Percentiles rank a stretch among this genome's conserved stretches.
Evolutionary conservation across 2,329 filamentous ascomycete species (phyloP).

Genomic region (Periconia macrospinosa): DNA sequence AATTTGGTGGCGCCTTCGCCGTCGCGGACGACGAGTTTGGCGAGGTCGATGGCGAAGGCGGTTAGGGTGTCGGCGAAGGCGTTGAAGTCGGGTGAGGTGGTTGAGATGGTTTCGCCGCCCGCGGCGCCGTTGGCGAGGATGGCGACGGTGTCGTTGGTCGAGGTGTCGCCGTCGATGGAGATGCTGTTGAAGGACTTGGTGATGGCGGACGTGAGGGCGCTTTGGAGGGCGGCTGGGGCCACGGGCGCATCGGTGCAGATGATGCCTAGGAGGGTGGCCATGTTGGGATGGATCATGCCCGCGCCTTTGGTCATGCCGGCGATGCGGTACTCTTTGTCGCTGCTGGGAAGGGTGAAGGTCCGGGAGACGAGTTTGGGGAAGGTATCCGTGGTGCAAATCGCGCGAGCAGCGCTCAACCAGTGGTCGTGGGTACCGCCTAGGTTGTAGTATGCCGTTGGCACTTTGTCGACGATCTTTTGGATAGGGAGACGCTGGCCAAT

Average conservation of each 20-base stretch:
- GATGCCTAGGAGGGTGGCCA: constrained; percentile 92
- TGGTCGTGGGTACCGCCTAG: constrained; percentile 77
- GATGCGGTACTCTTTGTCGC: constrained; percentile 76
- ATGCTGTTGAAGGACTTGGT: constrained; percentile 94
- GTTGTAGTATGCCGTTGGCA: constrained; percentile 73
- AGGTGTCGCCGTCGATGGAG: constrained; percentile 94
- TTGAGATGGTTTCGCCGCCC: constrained; percentile 67
- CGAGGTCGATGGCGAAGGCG: constrained; percentile 78
- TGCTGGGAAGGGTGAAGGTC: constrained; percentile 81
- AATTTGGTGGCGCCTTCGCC: constrained; percentile 99
- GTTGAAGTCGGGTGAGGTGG: constrained; percentile 63
- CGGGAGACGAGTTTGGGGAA: constrained; percentile 93
- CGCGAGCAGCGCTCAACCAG: constrained; percentile 84
- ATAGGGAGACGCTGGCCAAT: constrained; percentile 95
- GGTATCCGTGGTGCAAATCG: constrained; percentile 97
- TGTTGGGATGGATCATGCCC: constrained; percentile 99
- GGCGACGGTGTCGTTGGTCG: constrained; percentile 94
- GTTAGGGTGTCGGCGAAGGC: constrained; percentile 73
- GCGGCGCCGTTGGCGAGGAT: constrained; percentile 95
- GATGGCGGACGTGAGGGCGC: constrained; percentile 72
- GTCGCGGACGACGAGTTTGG: constrained; percentile 91
- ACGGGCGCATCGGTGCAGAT: constrained; percentile 90
- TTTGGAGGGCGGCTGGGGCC: constrained; percentile 65
- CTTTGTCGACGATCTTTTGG: constrained; percentile 80
- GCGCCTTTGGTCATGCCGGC: constrained; percentile 97